phyloP scores from a whole-genome alignment of 1,284 basidiomycete genomes.

The Neolentinus lepideus region DNA sequence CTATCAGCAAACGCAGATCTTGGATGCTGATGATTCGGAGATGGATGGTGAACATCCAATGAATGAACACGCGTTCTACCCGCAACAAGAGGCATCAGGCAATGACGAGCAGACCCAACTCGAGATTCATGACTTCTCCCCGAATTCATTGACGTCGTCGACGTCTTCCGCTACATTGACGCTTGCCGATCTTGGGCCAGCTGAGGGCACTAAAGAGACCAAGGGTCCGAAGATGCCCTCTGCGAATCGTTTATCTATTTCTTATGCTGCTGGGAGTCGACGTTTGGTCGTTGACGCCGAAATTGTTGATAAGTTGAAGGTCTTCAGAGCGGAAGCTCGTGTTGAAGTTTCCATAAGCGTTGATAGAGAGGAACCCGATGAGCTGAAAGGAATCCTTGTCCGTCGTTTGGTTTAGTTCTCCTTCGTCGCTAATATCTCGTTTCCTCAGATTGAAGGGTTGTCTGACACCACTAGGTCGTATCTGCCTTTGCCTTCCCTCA shows the following conservation, averaged over 20 bases:
- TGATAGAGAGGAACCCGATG: slow-evolving; percentile 42
- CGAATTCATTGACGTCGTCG: not conserved
- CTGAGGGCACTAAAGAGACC: slow-evolving; percentile 7
- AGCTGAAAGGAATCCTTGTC: slow-evolving; percentile 72
- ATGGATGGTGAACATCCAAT: not conserved
- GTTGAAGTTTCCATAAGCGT: slow-evolving; percentile 77
- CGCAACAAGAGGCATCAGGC: not conserved
- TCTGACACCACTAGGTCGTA: slow-evolving; percentile 69
- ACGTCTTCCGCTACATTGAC: slow-evolving; percentile 1
- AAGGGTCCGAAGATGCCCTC: slow-evolving; percentile 38
- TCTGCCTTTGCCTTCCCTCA: slow-evolving; percentile 43
- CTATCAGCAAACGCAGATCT: not conserved
- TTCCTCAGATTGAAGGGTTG: slow-evolving; percentile 63
- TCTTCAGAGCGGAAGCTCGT: slow-evolving; percentile 77
- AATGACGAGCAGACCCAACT: not conserved
- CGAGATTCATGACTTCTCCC: not conserved
- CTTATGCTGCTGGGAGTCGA: slow-evolving; percentile 84
- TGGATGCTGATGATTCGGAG: slow-evolving; percentile 4
- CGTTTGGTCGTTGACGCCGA: slow-evolving; percentile 87
- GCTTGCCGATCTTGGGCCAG: slow-evolving; percentile 7
- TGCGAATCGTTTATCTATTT: slow-evolving; percentile 84
- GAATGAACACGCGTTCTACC: not conserved
- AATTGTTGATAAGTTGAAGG: slow-evolving; percentile 73
- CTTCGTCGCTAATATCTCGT: slow-evolving; percentile 6
- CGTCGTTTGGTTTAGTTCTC: slow-evolving; percentile 18